phyloP scores from a whole-genome alignment of 2,329 filamentous ascomycete species.

The Nannizziopsis barbatae region DNA sequence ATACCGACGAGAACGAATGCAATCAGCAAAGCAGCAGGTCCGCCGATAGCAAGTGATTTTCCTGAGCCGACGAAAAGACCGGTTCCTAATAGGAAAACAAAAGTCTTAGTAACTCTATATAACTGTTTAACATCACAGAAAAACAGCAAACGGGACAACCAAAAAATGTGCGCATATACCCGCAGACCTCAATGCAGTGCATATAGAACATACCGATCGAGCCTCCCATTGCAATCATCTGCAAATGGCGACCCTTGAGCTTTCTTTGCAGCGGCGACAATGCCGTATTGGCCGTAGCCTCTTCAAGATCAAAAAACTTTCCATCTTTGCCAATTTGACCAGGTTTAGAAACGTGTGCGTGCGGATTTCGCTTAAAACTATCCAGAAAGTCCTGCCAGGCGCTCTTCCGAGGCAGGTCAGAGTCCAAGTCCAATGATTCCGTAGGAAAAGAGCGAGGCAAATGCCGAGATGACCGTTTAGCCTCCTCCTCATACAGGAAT shows the following conservation, averaged over 20 bases:
- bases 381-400: conserved; percentile 19
- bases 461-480: background rate
- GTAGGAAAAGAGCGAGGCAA: background rate
- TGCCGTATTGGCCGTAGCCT: conserved; percentile 21
- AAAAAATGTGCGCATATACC: no score
- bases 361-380: conserved; percentile 24
- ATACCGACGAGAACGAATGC: conserved; percentile 35
- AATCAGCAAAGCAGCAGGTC: conserved; percentile 36
- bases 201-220: conserved; percentile 32
- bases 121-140: no score
- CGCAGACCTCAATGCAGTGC: no score
- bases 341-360: conserved; percentile 18
- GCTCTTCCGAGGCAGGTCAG: conserved; percentile 6
- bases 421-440: conserved; percentile 5
- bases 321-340: conserved; percentile 11
- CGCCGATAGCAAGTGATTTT: conserved; percentile 28
- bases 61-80: conserved; percentile 36
- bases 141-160: no score
- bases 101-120: no score
- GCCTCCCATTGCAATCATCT: conserved; percentile 50
- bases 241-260: conserved; percentile 44
- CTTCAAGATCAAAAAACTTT: conserved; percentile 21
- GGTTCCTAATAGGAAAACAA: conserved; percentile 22
- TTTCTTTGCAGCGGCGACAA: conserved; percentile 21
- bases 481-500: background rate